Base-by-base conservation (phyloP, 257 asterid genomes). In the Sherardia arvensis region DNA sequence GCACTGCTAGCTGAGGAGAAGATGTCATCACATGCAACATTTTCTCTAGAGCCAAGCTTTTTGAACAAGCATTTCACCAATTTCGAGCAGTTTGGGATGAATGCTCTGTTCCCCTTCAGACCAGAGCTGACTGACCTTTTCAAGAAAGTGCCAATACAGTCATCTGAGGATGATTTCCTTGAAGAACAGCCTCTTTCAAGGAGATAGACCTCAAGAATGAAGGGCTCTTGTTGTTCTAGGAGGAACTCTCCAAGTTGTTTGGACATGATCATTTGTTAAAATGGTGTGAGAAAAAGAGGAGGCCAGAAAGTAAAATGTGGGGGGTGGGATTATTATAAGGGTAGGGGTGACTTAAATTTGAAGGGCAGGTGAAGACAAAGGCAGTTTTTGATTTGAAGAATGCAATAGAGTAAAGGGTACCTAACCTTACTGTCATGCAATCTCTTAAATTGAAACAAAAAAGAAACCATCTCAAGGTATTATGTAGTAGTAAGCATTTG, bases 181-280 rank as follows among this genome's bases (percentile, higher is more conserved):
- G 38, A 67, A 27, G 49, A 63, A 17, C 53, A 63, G 27, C 75
- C 81, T 71, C 80, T 73, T 54, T 89, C 95, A 45, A 77, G 76
- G 71, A 83, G 91, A 71, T 75, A 83, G 21, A 23, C 57, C 59
- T 87, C 86, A 47, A 89, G 70, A 33, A 79, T 66, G 69, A 89
- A 89, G 34, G 97, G 95, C 57, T 85, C 89, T 77, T 87, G 97
- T 15, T 84, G 73, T 75, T 89, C 94, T n/a, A 72, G 79, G 53
- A 89, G 97, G 62, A 81, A 78, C 5, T 86, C 81, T 58, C 68
- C 79, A 26, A 73, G 78, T 28, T 68, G 55, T 59, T 73, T 75
- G n/a, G 64, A 36, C 49, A 56, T 69, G 64, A 59, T 47, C 38
- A 21, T 6, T 0, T 17, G 0, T 5, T 23, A 48, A n/a, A 47